Evolutionary conservation across 345 rosid species (phyloP).

Genomic region (Syzygium grande): DNA sequence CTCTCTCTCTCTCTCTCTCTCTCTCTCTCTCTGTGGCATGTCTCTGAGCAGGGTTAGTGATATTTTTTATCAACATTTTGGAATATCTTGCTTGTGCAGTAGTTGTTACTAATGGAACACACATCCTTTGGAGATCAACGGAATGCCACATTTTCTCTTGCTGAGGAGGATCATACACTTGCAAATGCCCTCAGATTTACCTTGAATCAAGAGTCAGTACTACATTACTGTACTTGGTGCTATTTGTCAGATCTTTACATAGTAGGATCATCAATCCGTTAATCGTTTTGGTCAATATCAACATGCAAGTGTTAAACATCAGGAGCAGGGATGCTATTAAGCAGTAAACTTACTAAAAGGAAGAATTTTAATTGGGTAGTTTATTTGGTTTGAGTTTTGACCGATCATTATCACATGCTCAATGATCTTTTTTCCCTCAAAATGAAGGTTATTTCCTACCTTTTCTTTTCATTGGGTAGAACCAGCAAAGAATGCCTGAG

Average conservation of each 20-base stretch:
- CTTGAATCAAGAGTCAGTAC: constrained; percentile 81
- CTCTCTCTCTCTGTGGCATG: not conserved
- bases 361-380: not conserved
- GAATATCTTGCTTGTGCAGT: not conserved
- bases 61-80: not conserved
- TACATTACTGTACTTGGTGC: not conserved
- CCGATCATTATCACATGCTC: not conserved
- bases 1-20: not conserved
- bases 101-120: constrained; percentile 44
- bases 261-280: not conserved
- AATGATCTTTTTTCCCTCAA: not conserved
- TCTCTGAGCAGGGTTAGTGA: not conserved
- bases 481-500: not conserved
- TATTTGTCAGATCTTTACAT: not conserved
- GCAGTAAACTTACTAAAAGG: not conserved
- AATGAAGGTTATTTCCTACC: not conserved
- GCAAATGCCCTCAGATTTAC: constrained; percentile 79
- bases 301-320: not conserved
- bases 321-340: not conserved
- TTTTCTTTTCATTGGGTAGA: not conserved
- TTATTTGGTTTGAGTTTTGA: not conserved
- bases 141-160: constrained; percentile 54
- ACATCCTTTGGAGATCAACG: constrained; percentile 44
- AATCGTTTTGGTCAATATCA: not conserved
- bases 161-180: constrained; percentile 80